Conservation (phyloP, 2,329 filamentous ascomycete genomes). For the Cryphonectria naterciae region DNA sequence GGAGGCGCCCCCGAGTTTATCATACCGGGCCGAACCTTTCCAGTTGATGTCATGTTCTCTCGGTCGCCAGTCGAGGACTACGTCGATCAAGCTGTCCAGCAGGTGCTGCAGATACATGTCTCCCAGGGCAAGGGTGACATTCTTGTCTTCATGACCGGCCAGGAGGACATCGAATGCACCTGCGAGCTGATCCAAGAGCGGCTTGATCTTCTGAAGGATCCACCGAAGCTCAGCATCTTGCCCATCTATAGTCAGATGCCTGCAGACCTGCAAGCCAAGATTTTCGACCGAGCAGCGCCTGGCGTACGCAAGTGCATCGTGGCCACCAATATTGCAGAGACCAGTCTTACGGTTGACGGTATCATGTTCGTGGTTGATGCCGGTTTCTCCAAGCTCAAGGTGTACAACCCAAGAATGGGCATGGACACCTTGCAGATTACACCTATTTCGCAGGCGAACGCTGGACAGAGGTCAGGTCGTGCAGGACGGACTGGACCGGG, state of each 20-base stretch:
- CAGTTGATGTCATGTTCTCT: conserved; percentile 95
- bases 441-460: conserved; percentile 95
- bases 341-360: conserved; percentile 94
- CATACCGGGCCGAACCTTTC: conserved; percentile 94
- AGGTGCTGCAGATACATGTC: conserved; percentile 93
- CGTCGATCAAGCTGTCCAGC: conserved; percentile 94
- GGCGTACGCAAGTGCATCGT: conserved; percentile 97
- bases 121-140: conserved; percentile 94
- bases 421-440: conserved; percentile 99
- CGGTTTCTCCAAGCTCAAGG: conserved; percentile 96
- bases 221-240: conserved; percentile 89
- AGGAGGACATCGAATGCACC: conserved; percentile 97
- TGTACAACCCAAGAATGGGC: conserved; percentile 98
- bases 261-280: conserved; percentile 94
- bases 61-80: conserved; percentile 96
- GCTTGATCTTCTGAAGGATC: conserved; percentile 86
- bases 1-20: conserved; percentile 95
- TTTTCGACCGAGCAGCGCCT: conserved; percentile 88
- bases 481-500: conserved; percentile 94
- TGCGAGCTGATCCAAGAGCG: conserved; percentile 91
- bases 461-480: conserved; percentile 88
- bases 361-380: conserved; percentile 99
- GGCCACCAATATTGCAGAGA: conserved; percentile 98
- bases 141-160: conserved; percentile 98
- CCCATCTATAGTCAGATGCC: conserved; percentile 99